Evolutionary conservation across 805 yeast species (phyloP).

Genomic region (Candida arabinofermentans): DNA sequence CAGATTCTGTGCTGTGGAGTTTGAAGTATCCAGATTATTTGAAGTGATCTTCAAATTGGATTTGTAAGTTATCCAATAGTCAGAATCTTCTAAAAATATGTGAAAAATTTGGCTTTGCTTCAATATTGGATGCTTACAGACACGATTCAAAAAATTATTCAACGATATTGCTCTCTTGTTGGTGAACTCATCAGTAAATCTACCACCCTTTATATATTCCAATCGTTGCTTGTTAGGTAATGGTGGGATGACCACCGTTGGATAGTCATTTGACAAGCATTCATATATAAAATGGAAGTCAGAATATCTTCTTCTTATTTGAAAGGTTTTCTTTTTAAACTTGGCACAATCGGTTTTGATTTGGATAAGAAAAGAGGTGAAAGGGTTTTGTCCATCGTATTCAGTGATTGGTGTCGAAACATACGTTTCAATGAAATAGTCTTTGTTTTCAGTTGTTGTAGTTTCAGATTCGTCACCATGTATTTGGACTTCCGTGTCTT

Average conservation of each 20-base stretch:
- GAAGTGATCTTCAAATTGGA: conserved; percentile 44
- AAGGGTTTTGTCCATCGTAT: conserved; percentile 72
- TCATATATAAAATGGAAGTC: conserved; percentile 80
- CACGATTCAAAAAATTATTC: conserved; percentile 67
- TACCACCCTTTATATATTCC: conserved; percentile 90
- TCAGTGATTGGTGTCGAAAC: conserved; percentile 67
- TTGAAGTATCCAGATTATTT: conserved; percentile 17
- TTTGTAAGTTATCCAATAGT: conserved; percentile 70
- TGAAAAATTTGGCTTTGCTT: conserved; percentile 67
- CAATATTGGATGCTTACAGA: conserved; percentile 70
- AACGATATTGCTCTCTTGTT: conserved; percentile 76
- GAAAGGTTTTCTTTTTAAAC: conserved; percentile 40
- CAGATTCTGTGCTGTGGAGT: conserved; percentile 30
- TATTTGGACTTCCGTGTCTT: too few species aligned
- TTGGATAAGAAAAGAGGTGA: conserved; percentile 64
- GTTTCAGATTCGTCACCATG: neutral
- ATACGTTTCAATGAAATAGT: conserved; percentile 32
- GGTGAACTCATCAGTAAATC: conserved; percentile 84
- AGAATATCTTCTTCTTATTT: conserved; percentile 75
- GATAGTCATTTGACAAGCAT: conserved; percentile 70
- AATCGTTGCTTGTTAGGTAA: conserved; percentile 88
- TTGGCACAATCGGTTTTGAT: conserved; percentile 62
- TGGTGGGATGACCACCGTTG: conserved; percentile 87
- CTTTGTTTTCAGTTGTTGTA: conserved; percentile 1
- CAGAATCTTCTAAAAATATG: conserved; percentile 61